A percentile compares a stretch with the other conserved stretches of the same genome.
Conservation (phyloP, 495 filamentous ascomycete genomes). For the Cercophora samala region DNA sequence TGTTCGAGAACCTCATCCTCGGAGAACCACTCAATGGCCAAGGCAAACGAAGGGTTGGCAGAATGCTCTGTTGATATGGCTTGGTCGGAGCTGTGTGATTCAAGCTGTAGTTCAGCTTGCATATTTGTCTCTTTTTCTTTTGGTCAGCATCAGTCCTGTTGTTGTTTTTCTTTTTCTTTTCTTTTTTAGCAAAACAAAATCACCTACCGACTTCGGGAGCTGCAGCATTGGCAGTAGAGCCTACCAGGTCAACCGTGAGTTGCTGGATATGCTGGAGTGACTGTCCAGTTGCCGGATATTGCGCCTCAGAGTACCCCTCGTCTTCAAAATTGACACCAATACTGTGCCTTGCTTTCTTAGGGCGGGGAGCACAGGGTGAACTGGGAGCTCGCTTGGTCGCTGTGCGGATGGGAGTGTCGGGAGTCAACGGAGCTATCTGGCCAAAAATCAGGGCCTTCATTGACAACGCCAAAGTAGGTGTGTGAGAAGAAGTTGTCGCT, state of each 20-base stretch:
- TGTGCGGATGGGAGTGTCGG: constrained; percentile 16
- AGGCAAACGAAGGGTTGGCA: constrained; percentile 3
- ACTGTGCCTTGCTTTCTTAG: constrained; percentile 12
- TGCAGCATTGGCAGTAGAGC: background rate
- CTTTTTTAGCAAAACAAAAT: no score
- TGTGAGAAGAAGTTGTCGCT: constrained; percentile 47
- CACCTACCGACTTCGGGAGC: background rate
- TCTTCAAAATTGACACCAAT: background rate
- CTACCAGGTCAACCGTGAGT: constrained; percentile 2
- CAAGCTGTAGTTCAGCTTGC: background rate
- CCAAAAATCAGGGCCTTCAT: constrained; percentile 1
- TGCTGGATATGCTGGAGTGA: constrained; percentile 7
- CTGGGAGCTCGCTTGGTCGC: constrained; percentile 11
- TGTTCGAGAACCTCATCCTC: constrained; percentile 29
- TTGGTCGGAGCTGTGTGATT: background rate
- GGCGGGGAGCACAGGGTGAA: constrained; percentile 17
- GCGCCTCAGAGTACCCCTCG: constrained; percentile 7
- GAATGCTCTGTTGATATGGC: background rate
- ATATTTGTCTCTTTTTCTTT: background rate
- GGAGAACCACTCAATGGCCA: constrained; percentile 27
- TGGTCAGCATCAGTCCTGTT: background rate
- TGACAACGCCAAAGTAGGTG: background rate
- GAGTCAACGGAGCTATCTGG: constrained; percentile 16
- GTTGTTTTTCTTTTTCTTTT: background rate
- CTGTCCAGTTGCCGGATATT: background rate